Percentiles rank a stretch among this genome's conserved stretches.
phyloP scores from a whole-genome alignment of 306 rosid genomes.

The Corylus avellana region DNA sequence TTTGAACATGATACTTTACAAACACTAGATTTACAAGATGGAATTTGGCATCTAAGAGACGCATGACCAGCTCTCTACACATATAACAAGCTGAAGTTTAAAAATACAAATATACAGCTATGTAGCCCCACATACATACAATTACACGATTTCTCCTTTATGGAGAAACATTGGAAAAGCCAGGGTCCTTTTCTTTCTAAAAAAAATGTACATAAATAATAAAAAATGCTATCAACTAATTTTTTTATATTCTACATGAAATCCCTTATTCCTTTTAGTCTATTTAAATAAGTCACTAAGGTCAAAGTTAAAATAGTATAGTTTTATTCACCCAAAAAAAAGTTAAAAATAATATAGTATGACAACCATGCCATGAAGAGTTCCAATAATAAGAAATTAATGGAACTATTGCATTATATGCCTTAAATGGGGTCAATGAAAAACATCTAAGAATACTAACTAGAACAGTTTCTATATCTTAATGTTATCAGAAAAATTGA shows the following conservation, averaged over 20 bases:
- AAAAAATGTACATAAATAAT: not conserved
- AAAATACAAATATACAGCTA: not conserved
- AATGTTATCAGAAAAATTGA: not conserved
- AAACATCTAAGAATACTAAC: conserved; percentile 4
- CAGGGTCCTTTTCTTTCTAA: not conserved
- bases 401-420: not conserved
- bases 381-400: too few species aligned
- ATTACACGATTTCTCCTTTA: not conserved
- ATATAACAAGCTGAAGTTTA: not conserved
- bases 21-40: not conserved
- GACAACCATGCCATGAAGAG: too few species aligned
- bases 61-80: not conserved
- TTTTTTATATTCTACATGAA: not conserved
- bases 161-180: not conserved
- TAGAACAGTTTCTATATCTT: conserved; percentile 7
- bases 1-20: not conserved
- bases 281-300: too few species aligned
- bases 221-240: too few species aligned
- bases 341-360: too few species aligned
- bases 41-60: not conserved
- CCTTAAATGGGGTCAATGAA: not conserved
- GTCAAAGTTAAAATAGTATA: not conserved
- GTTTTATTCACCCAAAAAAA: too few species aligned
- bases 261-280: not conserved
- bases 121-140: not conserved